Conservation (phyloP, 768 basidiomycete species). For the Pleurotus cornucopiae region DNA sequence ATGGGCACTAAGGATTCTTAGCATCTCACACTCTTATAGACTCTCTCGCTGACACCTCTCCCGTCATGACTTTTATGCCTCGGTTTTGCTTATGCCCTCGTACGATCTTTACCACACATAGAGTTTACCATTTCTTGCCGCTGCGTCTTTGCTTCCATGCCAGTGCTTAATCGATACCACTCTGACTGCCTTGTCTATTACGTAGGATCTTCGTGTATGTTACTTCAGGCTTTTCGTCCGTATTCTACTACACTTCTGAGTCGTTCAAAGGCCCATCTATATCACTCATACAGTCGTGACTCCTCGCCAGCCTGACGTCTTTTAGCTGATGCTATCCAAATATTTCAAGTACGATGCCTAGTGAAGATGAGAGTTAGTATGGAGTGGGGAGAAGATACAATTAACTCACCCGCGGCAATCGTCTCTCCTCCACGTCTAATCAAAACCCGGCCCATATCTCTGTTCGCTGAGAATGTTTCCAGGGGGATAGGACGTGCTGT, state of each 20-base stretch:
- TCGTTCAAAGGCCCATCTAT: too few relatives aligned
- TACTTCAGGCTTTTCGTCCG: not conserved
- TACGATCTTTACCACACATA: not conserved
- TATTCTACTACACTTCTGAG: not conserved
- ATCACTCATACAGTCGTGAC: not conserved
- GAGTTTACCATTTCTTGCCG: constrained; percentile 4
- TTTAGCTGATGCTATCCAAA: constrained; percentile 14
- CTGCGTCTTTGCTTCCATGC: too few relatives aligned
- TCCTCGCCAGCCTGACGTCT: too few relatives aligned
- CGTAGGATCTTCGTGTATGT: not conserved
- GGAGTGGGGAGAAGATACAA: not conserved
- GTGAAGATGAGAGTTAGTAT: not conserved
- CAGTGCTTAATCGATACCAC: not conserved
- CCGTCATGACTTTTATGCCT: not conserved
- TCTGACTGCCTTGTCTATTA: not conserved
- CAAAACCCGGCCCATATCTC: constrained; percentile 93
- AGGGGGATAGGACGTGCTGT: constrained; percentile 67
- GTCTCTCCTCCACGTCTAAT: constrained; percentile 90
- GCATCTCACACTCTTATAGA: not conserved
- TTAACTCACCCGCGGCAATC: constrained; percentile 73
- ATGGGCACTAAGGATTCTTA: constrained; percentile 9
- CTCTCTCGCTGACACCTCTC: not conserved
- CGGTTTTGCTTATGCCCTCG: too few relatives aligned
- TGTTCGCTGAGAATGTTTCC: constrained; percentile 83
- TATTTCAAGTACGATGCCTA: constrained; percentile 44